Evolutionary conservation across 345 rosid species (phyloP).

Genomic region (Arabidopsis arenosa): DNA sequence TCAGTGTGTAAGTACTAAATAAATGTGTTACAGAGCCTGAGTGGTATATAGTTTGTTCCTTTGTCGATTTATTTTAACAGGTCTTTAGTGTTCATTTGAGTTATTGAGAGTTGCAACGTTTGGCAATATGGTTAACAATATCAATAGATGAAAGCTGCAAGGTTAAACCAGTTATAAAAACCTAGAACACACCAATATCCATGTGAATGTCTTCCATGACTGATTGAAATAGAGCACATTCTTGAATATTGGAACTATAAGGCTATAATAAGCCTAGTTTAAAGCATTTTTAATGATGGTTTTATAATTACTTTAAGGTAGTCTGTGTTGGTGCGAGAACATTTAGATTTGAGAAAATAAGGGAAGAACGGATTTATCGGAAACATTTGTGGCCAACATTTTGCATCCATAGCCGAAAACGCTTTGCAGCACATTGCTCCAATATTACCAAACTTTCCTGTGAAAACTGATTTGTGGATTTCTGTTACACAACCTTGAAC

Average conservation of each 20-base stretch:
- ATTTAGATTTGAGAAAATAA: conserved; percentile 4
- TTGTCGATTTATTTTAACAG: too few relatives aligned
- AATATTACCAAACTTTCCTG: neutral
- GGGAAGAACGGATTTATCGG: neutral
- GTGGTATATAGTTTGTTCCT: neutral
- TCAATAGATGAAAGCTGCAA: neutral
- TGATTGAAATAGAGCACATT: neutral
- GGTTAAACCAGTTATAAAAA: neutral
- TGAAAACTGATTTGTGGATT: neutral
- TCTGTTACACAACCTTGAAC: neutral
- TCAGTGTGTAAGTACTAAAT: too few relatives aligned
- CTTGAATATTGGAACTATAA: neutral
- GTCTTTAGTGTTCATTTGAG: neutral
- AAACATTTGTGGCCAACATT: conserved; percentile 4
- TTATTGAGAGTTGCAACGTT: neutral
- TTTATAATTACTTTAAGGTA: too few relatives aligned
- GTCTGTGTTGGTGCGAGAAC: neutral
- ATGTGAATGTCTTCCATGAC: neutral
- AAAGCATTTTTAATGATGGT: too few relatives aligned
- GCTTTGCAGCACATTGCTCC: conserved; percentile 2
- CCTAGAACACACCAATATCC: neutral
- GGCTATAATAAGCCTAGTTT: too few relatives aligned
- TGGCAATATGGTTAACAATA: neutral
- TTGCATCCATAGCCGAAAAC: neutral
- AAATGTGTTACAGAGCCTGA: too few relatives aligned